These are phyloP conservation scores for Rostrohypoxylon terebratum DNA, from an alignment of 495 filamentous ascomycete species.

Conservation along the genomic window DNA sequence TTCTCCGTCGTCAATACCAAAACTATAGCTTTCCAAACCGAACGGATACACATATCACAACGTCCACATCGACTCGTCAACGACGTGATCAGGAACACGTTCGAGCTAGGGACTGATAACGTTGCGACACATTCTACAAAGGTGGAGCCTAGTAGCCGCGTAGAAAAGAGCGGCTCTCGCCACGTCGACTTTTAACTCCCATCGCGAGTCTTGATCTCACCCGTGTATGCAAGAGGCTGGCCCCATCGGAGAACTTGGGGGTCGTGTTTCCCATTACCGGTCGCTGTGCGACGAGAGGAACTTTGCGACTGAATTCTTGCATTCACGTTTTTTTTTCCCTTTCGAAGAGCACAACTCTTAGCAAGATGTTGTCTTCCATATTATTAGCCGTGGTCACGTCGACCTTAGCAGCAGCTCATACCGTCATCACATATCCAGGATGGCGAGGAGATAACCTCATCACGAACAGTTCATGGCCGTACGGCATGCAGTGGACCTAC, in stretches of 20 bases:
- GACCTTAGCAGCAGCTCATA: slow-evolving; percentile 78
- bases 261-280: not conserved
- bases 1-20: slow-evolving; percentile 12
- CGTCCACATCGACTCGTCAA: slow-evolving; percentile 1
- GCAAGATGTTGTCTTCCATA: slow-evolving; percentile 62
- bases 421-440: slow-evolving; percentile 90
- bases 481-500: slow-evolving; percentile 98
- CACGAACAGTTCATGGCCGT: slow-evolving; percentile 82
- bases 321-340: not conserved
- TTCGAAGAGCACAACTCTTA: not conserved
- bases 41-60: slow-evolving; percentile 14
- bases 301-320: not conserved
- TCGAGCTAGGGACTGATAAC: not conserved
- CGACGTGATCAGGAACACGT: not conserved
- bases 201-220: not conserved
- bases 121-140: not conserved
- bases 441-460: slow-evolving; percentile 94
- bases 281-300: slow-evolving; percentile 34
- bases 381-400: slow-evolving; percentile 62
- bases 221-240: not conserved
- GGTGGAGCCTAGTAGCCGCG: not conserved
- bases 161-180: not conserved
- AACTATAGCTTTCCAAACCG: not conserved
- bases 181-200: not conserved
- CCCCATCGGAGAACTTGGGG: not conserved